Conservation (phyloP, 352 stramenopile species). For the Globisporangium emineosum region DNA sequence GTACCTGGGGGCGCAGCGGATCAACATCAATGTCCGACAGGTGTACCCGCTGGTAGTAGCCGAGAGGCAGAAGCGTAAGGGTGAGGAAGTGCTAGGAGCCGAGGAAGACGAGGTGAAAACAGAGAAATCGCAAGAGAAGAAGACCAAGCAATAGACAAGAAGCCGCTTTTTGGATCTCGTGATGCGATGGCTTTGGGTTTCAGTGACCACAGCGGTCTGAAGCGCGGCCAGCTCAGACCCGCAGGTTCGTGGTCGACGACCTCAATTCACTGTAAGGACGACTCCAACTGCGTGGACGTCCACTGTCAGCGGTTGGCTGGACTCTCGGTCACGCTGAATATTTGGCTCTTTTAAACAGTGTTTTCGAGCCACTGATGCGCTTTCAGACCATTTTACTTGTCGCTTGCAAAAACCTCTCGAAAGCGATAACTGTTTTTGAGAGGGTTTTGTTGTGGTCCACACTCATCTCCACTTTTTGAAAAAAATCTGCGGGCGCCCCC, state of each 20-base stretch:
- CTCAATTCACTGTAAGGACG: too few species aligned
- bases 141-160: slow-evolving; percentile 2
- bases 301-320: too few species aligned
- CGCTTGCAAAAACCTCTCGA: not conserved
- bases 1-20: slow-evolving; percentile 58
- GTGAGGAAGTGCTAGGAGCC: not conserved
- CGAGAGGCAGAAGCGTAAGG: not conserved
- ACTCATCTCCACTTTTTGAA: not conserved
- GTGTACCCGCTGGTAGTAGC: slow-evolving; percentile 42
- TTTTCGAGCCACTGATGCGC: not conserved
- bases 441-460: not conserved
- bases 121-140: slow-evolving; percentile 5
- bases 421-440: not conserved
- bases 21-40: slow-evolving; percentile 83
- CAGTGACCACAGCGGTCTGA: too few species aligned
- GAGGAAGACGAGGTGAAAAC: not conserved
- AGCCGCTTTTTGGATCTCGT: not conserved
- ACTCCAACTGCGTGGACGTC: too few species aligned
- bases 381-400: not conserved
- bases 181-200: not conserved
- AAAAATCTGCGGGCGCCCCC: not conserved
- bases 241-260: too few species aligned
- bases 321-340: too few species aligned
- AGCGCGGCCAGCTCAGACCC: too few species aligned
- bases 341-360: not conserved